These are phyloP conservation scores for Quercus bicolor DNA, from an alignment of 306 rosid genomes.

Conservation along the genomic window DNA sequence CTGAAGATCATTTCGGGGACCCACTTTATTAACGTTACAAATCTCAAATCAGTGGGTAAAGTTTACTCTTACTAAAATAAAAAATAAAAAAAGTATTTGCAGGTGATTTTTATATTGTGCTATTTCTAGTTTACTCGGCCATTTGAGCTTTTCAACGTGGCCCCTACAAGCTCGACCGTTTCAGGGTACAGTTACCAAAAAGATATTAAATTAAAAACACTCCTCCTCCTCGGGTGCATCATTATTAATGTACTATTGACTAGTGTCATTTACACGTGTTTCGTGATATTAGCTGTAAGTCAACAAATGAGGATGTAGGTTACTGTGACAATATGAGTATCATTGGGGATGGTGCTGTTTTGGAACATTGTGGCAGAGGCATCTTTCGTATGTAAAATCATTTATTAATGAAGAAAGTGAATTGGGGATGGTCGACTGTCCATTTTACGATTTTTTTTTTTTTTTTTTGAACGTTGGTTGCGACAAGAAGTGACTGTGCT, in stretches of 20 bases:
- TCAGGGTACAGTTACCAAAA: background rate
- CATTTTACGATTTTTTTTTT: too few relatives aligned
- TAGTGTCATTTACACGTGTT: conserved; percentile 5
- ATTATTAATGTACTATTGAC: background rate
- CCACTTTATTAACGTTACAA: background rate
- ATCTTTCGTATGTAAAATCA: too few relatives aligned
- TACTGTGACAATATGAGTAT: background rate
- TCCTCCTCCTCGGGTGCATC: background rate
- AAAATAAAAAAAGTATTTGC: background rate
- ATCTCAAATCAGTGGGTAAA: too few relatives aligned
- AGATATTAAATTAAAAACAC: background rate
- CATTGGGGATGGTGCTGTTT: background rate
- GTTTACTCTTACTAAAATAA: too few relatives aligned
- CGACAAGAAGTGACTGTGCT: too few relatives aligned
- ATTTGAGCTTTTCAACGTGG: conserved; percentile 7
- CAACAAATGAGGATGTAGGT: background rate
- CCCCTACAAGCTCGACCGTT: conserved; percentile 34
- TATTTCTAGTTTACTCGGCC: background rate
- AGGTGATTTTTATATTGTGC: background rate
- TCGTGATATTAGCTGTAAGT: background rate
- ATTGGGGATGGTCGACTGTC: too few relatives aligned
- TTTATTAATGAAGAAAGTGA: too few relatives aligned
- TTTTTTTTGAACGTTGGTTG: too few relatives aligned
- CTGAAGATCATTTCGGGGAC: background rate
- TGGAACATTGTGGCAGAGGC: background rate